phyloP scores from a whole-genome alignment of 2,329 filamentous ascomycete species.

The Fusarium brachygibbosum region DNA sequence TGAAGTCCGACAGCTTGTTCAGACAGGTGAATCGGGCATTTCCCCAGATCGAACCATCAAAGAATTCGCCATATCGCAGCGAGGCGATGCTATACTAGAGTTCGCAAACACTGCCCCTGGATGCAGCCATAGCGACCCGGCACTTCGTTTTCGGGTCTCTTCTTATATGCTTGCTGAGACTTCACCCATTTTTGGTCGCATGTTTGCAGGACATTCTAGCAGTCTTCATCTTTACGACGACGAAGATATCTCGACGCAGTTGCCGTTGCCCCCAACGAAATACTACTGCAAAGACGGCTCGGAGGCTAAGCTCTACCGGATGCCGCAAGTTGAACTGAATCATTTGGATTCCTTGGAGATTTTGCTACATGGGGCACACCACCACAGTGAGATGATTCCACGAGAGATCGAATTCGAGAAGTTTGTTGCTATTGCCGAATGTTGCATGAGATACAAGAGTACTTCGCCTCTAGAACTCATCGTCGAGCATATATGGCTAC shows the following conservation, averaged over 20 bases:
- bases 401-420: slow-evolving; percentile 61
- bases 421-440: slow-evolving; percentile 66
- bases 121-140: slow-evolving; percentile 52
- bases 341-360: slow-evolving; percentile 58
- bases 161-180: slow-evolving; percentile 65
- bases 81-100: slow-evolving; percentile 65
- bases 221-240: slow-evolving; percentile 54
- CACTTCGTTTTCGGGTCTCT: slow-evolving; percentile 65
- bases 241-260: slow-evolving; percentile 53
- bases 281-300: slow-evolving; percentile 60
- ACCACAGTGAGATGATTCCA: slow-evolving; percentile 62
- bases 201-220: slow-evolving; percentile 56
- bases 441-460: slow-evolving; percentile 64
- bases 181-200: slow-evolving; percentile 65
- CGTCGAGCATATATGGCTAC: slow-evolving; percentile 66
- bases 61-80: slow-evolving; percentile 60
- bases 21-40: slow-evolving; percentile 58
- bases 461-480: slow-evolving; percentile 64
- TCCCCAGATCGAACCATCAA: slow-evolving; percentile 56
- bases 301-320: slow-evolving; percentile 63
- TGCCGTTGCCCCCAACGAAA: slow-evolving; percentile 54
- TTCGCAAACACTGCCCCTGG: slow-evolving; percentile 61
- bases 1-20: slow-evolving; percentile 57
- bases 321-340: slow-evolving; percentile 66
- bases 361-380: slow-evolving; percentile 65